Conservation (phyloP, 257 asterid genomes). For the Linderniella brevidens region DNA sequence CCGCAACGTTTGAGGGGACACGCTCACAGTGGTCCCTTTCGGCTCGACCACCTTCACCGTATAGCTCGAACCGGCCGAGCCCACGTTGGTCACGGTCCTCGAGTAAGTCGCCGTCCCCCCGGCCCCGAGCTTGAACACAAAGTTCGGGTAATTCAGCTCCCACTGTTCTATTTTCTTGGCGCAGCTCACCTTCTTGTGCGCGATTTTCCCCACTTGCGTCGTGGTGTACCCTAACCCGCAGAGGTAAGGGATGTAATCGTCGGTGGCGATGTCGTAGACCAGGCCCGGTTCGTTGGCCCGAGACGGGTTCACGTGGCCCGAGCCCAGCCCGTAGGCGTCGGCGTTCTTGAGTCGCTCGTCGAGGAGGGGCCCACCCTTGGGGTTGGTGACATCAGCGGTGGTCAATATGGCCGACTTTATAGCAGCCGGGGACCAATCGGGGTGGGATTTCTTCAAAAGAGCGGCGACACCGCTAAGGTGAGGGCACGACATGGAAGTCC, state of each 20-base stretch:
- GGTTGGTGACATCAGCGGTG: constrained; percentile 20
- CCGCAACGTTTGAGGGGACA: too few species aligned
- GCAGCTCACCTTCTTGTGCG: too few species aligned
- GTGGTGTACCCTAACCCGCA: too few species aligned
- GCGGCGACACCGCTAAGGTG: constrained; percentile 36
- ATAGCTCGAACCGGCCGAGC: too few species aligned
- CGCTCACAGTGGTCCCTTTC: too few species aligned
- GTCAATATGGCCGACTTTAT: constrained; percentile 19
- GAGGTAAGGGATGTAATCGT: neutral
- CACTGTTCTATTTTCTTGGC: too few species aligned
- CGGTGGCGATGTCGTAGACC: constrained; percentile 14
- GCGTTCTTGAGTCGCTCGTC: constrained; percentile 13
- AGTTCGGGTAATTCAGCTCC: too few species aligned
- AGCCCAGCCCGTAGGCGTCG: constrained; percentile 8
- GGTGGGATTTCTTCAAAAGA: constrained; percentile 23
- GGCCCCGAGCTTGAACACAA: too few species aligned
- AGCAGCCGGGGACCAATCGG: constrained; percentile 33
- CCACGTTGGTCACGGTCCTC: too few species aligned
- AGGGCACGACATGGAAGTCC: constrained; percentile 45
- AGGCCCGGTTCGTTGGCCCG: constrained; percentile 35
- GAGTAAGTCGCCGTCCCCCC: too few species aligned
- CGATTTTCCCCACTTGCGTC: too few species aligned
- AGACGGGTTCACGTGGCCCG: constrained; percentile 37
- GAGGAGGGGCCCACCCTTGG: constrained; percentile 11
- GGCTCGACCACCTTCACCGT: too few species aligned